phyloP scores from a whole-genome alignment of 2,329 filamentous ascomycete genomes.

The Polytolypa hystricis region DNA sequence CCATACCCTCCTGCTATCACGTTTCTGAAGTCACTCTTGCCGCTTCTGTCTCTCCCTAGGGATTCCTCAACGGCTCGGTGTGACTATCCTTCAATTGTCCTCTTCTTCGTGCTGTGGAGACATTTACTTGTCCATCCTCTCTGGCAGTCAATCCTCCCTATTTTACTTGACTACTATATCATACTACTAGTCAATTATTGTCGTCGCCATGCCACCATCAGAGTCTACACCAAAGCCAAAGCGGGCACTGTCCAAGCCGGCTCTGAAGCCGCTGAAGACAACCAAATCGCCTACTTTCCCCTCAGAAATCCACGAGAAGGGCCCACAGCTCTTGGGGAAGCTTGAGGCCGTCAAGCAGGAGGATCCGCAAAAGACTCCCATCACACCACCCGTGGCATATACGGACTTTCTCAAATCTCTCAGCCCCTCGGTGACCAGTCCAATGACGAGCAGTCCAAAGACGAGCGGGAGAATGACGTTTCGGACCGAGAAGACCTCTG shows the following conservation, averaged over 20 bases:
- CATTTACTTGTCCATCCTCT: conserved; percentile 5
- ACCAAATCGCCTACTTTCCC: conserved; percentile 36
- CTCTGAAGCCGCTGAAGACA: conserved; percentile 32
- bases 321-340: conserved; percentile 32
- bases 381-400: conserved; percentile 82
- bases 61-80: conserved; percentile 3
- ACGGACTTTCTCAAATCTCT: conserved; percentile 85
- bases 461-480: too few relatives aligned
- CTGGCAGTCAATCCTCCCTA: background rate
- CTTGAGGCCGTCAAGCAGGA: conserved; percentile 59
- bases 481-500: conserved; percentile 20
- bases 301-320: conserved; percentile 50
- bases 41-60: conserved; percentile 6
- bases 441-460: conserved; percentile 48
- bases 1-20: background rate
- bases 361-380: conserved; percentile 63
- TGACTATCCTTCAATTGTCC: conserved; percentile 2
- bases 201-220: conserved; percentile 3
- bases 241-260: conserved; percentile 28
- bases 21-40: too few relatives aligned
- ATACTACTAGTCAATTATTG: conserved; percentile 3
- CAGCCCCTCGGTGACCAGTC: conserved; percentile 58
- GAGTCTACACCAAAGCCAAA: background rate
- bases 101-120: conserved; percentile 2
- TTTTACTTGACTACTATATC: too few relatives aligned